Base-by-base conservation (phyloP, 257 asterid genomes). In the Salvia splendens region DNA sequence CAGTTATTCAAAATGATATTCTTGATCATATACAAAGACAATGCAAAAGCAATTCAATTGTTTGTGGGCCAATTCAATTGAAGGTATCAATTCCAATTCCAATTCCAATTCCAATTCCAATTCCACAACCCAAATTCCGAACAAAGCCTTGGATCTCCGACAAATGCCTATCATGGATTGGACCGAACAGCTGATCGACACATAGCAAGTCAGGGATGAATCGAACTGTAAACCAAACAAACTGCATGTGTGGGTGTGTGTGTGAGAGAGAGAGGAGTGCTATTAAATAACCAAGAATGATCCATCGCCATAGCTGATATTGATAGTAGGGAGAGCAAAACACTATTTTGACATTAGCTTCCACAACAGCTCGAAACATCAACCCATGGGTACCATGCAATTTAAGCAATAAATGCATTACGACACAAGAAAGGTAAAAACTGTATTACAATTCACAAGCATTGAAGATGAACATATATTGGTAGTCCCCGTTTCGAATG, bases 381-480 rank as follows among this genome's bases (percentile, higher is more conserved):
- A 70, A 36, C 46, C 20, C 10, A 63, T 59, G 52, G 32, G 61
- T 63, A 38, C 45, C 47, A 52, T 53, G 35, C 5, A 14, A 53
- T 54, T 49, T 16, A 65, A 64, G 52, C 71, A 57, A 32, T n/a
- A n/a, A n/a, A 24, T 24, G 50, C 61, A 42, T 56, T 47, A 53
- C 33, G 50, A 61, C 69, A 64, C 77, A 61, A 56, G 41, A 38
- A 33, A 41, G n/a, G 2, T 49, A 16, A 52, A 66, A 52, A 66
- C 43, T 49, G 45, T 54, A 75, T 50, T 43, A 67, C 78, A 58
- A 57, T 63, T 79, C 75, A 67, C 68, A 73, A 46, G 58, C 45
- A 64, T 32, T 52, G 67, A 68, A 69, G 62, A 73, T 59, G 43
- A 45, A 58, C 61, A 64, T 17, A 64, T 30, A 35, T 15, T 62